Conservation (phyloP, 2,329 filamentous ascomycete species). For the Colletotrichum australisinense region DNA sequence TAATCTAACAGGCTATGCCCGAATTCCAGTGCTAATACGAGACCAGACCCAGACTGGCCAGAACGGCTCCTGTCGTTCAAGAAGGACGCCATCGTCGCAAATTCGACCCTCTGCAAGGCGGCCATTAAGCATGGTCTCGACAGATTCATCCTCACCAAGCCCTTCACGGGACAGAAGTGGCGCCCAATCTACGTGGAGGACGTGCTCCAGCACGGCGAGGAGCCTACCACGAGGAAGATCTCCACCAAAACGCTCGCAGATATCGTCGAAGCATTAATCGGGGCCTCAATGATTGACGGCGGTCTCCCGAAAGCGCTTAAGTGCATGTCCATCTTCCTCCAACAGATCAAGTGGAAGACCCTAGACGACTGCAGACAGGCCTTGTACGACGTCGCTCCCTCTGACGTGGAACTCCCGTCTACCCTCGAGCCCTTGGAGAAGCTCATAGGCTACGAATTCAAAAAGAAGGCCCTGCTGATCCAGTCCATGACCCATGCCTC, state of each 20-base stretch:
- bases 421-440: conserved; percentile 66
- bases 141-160: conserved; percentile 75
- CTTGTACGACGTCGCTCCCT: conserved; percentile 56
- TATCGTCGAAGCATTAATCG: conserved; percentile 87
- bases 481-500: conserved; percentile 88
- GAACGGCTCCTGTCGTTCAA: conserved; percentile 79
- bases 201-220: conserved; percentile 39
- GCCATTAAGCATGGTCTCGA: conserved; percentile 74
- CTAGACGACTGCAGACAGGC: conserved; percentile 52
- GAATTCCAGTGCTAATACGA: conserved; percentile 32
- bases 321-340: conserved; percentile 76
- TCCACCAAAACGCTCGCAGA: conserved; percentile 88
- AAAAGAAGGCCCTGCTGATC: conserved; percentile 73
- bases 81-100: conserved; percentile 80
- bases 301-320: conserved; percentile 71
- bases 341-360: conserved; percentile 66
- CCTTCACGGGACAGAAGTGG: conserved; percentile 81
- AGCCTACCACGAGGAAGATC: conserved; percentile 48
- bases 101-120: conserved; percentile 76
- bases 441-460: conserved; percentile 79
- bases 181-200: conserved; percentile 67
- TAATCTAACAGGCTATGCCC: background rate
- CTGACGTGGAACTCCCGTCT: conserved; percentile 48
- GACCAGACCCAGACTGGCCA: conserved; percentile 73
- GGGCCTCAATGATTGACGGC: conserved; percentile 77